Base-by-base conservation (phyloP, 306 rosid genomes). In the Cucumis melo region DNA sequence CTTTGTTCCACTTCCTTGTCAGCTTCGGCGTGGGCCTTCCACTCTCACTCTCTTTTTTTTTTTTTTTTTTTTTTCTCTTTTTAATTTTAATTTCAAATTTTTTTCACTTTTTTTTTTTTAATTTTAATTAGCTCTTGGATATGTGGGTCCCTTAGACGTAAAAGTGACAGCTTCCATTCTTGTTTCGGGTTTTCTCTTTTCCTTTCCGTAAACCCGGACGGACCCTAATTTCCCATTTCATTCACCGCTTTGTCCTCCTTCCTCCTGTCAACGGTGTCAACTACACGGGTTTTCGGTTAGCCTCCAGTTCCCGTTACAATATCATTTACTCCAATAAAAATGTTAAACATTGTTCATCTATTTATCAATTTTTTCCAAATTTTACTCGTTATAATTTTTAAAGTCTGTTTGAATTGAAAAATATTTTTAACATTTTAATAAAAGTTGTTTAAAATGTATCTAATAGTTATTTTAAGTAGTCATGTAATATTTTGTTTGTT, bases 1-100 rank as follows among this genome's bases (percentile, higher is more conserved):
- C 65, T 57, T 75, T 75, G 76, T 73, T 73, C 61, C 76, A 73
- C 60, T 73, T 73, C 76, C 1, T 73, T 73, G 76, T 73, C 76
- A 73, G 61, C 76, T 73, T 73, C 59, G 58, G 23, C 41, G 58
- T 71, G 76, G 76, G 76, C 21, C 59, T 17, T 8, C 14, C 27
- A 53, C 51, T 56, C 53, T 56, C 36, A 56, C 36, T 75, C 15
- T 20, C 20, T 57, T 34, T 56, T 23, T 0, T 32, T 29, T 1
- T 2, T 4, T 10, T 14, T 23, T 74, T 1, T 8, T 2, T 29
- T n/a, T n/a, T n/a, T n/a, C n/a, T n/a, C n/a, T n/a, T n/a, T n/a
- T n/a, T n/a, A n/a, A n/a, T n/a, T n/a, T 17, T 32, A 27, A 27
- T 19, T 27, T 0, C 7, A 2, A n/a, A n/a, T n/a, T n/a, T n/a